Conservation (phyloP, 768 basidiomycete genomes). For the Naganishia vaughanmartiniae region DNA sequence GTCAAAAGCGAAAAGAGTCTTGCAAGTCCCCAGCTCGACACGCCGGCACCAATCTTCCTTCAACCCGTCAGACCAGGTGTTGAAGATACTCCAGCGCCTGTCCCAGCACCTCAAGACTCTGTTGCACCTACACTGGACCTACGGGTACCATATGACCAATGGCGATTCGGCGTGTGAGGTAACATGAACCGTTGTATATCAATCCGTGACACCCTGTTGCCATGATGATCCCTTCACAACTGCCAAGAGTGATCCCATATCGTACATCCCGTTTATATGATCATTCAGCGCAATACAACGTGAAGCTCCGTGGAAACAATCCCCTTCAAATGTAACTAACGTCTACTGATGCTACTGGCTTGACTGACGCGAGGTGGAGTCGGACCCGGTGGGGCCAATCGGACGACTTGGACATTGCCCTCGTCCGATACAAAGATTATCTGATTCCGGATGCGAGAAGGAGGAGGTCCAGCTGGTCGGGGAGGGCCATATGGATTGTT, state of each 20-base stretch:
- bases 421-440: slow-evolving; percentile 89
- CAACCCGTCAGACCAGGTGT: neutral
- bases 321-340: neutral
- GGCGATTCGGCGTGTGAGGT: slow-evolving; percentile 7
- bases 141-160: slow-evolving; percentile 11
- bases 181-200: neutral
- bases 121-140: neutral
- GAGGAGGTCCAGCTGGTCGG: slow-evolving; percentile 33
- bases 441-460: slow-evolving; percentile 55
- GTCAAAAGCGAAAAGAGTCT: neutral
- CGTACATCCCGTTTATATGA: neutral
- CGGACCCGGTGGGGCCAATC: slow-evolving; percentile 36
- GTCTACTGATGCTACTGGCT: slow-evolving; percentile 21
- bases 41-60: neutral
- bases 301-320: neutral
- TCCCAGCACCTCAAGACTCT: neutral
- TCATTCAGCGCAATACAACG: slow-evolving; percentile 6
- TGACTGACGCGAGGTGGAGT: slow-evolving; percentile 7
- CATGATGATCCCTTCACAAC: neutral
- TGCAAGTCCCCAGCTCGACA: neutral
- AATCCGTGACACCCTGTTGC: neutral
- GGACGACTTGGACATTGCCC: slow-evolving; percentile 50
- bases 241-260: no score
- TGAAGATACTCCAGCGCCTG: neutral
- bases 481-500: slow-evolving; percentile 39